Base-by-base conservation (phyloP, 1,284 basidiomycete genomes). In the Heterobasidion occidentale region DNA sequence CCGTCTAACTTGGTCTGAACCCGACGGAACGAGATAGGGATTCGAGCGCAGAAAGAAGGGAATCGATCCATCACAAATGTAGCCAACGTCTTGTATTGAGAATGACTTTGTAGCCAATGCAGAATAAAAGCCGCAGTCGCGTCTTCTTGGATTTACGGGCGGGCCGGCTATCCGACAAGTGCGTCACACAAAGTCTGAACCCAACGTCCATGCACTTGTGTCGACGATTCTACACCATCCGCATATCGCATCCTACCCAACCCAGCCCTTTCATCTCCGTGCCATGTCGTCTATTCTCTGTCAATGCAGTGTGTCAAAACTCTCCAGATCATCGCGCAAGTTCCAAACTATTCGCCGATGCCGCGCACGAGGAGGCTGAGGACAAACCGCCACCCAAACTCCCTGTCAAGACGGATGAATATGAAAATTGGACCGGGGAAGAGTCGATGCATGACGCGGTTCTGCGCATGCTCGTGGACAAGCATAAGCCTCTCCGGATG, bases 381-480 rank as follows among this genome's bases (percentile, higher is more conserved):
- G n/a, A 19, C 9, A 34, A 74, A 49, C 63, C 70, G 15, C 70
- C 70, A 12, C 67, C 68, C 5, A 61, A 59, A 34, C 53, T 72
- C 46, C 64, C 68, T 15, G 61, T 64, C 9, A 62, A 76, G 49
- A 75, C 72, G 63, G 71, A 68, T 48, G 70, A 79, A 60, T 67
- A 82, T 44, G 72, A 78, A 62, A 84, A 86, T 64, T 92, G 89
- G 91, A 81, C 79, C 2, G 90, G 89, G 1, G 88, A 92, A 14
- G 90, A 92, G 68, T 75, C 77, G 1, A 74, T 83, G 3, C 74
- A 82, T 57, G 88, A 92, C 71, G 79, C 86, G 0, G 88, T 92
- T 0, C 74, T 93, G 19, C 80, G 90, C 27, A 93, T 94, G 91
- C 79, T 93, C 4, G 78, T 92, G 46, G 90, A 93, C 73, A 90